Conservation (phyloP, 2,329 filamentous ascomycete species). For the Talaromyces sp. region DNA sequence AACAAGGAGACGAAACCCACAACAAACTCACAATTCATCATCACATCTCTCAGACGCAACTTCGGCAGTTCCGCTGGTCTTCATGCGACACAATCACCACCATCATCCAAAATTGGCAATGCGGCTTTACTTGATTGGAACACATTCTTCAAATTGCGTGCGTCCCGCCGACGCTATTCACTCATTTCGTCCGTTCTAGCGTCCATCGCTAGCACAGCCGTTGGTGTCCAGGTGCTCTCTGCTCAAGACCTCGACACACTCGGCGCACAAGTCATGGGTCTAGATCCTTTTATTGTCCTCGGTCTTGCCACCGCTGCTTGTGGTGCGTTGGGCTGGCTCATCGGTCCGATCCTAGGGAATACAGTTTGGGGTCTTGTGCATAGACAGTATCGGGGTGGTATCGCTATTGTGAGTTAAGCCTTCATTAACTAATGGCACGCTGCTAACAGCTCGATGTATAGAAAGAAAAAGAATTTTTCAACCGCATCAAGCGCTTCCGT, state of each 20-base stretch:
- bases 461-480: constrained; percentile 95
- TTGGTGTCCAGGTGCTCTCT: constrained; percentile 57
- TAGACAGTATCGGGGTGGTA: constrained; percentile 67
- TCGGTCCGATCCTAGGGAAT: constrained; percentile 79
- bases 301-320: constrained; percentile 76
- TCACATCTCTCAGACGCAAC: constrained; percentile 15
- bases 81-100: not conserved
- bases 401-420: constrained; percentile 61
- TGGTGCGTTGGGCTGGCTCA: constrained; percentile 80
- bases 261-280: constrained; percentile 68
- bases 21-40: constrained; percentile 9
- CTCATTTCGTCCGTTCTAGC: constrained; percentile 71
- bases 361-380: constrained; percentile 75
- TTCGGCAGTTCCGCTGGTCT: constrained; percentile 8
- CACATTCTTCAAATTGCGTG: constrained; percentile 86
- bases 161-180: constrained; percentile 79
- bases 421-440: not conserved
- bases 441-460: constrained; percentile 32
- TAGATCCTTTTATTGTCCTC: constrained; percentile 84
- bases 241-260: constrained; percentile 66
- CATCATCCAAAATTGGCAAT: constrained; percentile 29
- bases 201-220: constrained; percentile 60
- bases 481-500: constrained; percentile 84
- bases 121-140: constrained; percentile 72
- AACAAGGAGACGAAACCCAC: not conserved